Conservation (phyloP, 495 filamentous ascomycete genomes). For the Penicillium odoratum region DNA sequence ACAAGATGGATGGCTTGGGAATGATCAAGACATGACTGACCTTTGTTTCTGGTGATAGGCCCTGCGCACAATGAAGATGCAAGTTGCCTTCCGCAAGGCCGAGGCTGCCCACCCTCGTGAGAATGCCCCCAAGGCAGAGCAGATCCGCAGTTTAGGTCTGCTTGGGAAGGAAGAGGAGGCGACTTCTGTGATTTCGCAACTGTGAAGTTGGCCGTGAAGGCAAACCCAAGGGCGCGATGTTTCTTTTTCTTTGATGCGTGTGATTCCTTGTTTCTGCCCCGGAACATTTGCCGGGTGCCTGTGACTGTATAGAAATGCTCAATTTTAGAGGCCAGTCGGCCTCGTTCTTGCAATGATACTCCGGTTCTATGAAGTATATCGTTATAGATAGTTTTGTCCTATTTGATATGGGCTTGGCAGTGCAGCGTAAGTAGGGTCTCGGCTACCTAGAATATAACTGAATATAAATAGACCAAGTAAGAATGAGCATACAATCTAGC, state of each 20-base stretch:
- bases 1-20: constrained; percentile 5
- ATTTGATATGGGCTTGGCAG: neutral
- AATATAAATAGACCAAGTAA: neutral
- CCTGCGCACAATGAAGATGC: constrained; percentile 72
- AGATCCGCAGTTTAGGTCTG: constrained; percentile 81
- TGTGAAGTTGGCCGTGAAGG: constrained; percentile 2
- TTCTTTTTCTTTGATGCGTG: constrained; percentile 33
- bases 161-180: constrained; percentile 80
- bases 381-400: neutral
- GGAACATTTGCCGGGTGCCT: constrained; percentile 26
- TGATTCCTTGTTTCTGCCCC: constrained; percentile 32
- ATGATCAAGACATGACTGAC: constrained; percentile 1
- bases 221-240: constrained; percentile 25
- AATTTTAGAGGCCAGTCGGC: constrained; percentile 21
- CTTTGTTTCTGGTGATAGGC: constrained; percentile 49
- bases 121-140: constrained; percentile 68
- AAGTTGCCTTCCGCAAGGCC: constrained; percentile 83
- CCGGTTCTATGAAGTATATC: constrained; percentile 19
- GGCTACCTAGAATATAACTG: neutral
- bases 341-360: constrained; percentile 34
- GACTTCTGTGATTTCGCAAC: constrained; percentile 55
- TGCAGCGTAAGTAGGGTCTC: neutral
- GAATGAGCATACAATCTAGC: no score
- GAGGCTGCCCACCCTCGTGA: constrained; percentile 75
- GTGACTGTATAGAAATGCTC: constrained; percentile 47